A percentile compares a stretch with the other conserved stretches of the same genome.
Conservation (phyloP, 257 asterid species). For the Solanum medicagineum region DNA sequence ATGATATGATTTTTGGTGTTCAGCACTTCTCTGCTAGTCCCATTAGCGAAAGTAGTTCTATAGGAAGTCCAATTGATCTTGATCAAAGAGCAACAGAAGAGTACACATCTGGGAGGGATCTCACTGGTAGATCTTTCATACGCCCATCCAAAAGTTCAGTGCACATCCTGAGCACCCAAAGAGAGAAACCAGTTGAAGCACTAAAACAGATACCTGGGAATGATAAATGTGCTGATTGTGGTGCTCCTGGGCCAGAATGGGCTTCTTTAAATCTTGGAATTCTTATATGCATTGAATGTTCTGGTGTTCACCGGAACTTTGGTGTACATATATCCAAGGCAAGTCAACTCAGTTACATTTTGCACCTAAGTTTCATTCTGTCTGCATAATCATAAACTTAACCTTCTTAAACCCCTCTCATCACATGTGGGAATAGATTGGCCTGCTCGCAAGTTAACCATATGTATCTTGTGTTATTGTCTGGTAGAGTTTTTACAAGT, state of each 20-base stretch:
- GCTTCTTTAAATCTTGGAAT: constrained; percentile 87
- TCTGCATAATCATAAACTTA: background rate
- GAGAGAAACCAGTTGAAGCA: constrained; percentile 53
- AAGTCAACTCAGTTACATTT: constrained; percentile 10
- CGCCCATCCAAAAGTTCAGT: constrained; percentile 52
- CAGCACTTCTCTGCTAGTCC: constrained; percentile 47
- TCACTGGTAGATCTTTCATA: constrained; percentile 32
- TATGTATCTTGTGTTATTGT: background rate
- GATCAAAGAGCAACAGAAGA: constrained; percentile 28
- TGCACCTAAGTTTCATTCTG: background rate
- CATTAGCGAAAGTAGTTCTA: constrained; percentile 37
- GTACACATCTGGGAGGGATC: constrained; percentile 32
- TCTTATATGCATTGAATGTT: constrained; percentile 85
- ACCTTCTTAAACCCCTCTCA: background rate
- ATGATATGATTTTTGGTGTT: constrained; percentile 11
- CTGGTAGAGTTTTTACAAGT: background rate
- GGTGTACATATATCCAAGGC: constrained; percentile 94
- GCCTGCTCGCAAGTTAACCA: background rate
- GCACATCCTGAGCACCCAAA: constrained; percentile 26
- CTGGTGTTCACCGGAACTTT: constrained; percentile 90
- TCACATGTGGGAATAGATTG: background rate
- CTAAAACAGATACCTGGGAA: constrained; percentile 66
- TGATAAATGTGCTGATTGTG: constrained; percentile 94
- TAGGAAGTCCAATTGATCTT: constrained; percentile 36
- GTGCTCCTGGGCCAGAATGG: constrained; percentile 93